Evolutionary conservation across 176 grass and related monocot species (phyloP), one percentile per base, ranked within the genome.

Genomic region (Hsuehochloa calcarea): DNA sequence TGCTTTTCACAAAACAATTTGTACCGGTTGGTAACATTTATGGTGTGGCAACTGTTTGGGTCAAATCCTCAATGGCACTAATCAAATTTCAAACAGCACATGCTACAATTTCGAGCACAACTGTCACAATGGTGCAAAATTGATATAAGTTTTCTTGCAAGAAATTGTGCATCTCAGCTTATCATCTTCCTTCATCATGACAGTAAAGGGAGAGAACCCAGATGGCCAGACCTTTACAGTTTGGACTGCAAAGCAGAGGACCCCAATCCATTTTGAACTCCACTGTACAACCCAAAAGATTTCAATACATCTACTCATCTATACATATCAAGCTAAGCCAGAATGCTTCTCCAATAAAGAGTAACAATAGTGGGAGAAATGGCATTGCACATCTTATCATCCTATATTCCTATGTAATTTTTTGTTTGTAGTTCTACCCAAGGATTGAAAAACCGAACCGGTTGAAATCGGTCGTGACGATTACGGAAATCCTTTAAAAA

Each of bases 121-220:
- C 66, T 59, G 13, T 22, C 63, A 16, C 81, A 63, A 83, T 63
- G 26, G 31, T 38, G 44, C 62, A 83, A 80, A 31, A n/a, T 17
- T 63, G 17, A 61, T 34, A 31, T 10, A 9, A 15, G 61, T 63
- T 56, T 22, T 56, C 20, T 22, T 59, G 56, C 56, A 60, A 10
- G 56, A 60, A 60, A 60, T 60, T 29, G 16, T 27, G 4, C 29
- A 70, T 38, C 10, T 62, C 63, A 70, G 63, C 10, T 20, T 68
- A 74, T 25, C 31, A 54, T 45, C 76, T 1, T 35, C 58, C 54
- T 73, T 54, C 11, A 71, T 40, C 34, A 65, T 85, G 52, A 70
- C 13, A 77, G 16, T 34, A 12, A 86, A 31, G 12, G n/a, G 41
- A 38, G 50, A 52, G 41, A 38, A 38, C 40, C 4, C 59, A n/a